Percentiles rank a stretch among this genome's conserved stretches.
Evolutionary conservation across 306 rosid species (phyloP).

Genomic region (Acacia acuminata): DNA sequence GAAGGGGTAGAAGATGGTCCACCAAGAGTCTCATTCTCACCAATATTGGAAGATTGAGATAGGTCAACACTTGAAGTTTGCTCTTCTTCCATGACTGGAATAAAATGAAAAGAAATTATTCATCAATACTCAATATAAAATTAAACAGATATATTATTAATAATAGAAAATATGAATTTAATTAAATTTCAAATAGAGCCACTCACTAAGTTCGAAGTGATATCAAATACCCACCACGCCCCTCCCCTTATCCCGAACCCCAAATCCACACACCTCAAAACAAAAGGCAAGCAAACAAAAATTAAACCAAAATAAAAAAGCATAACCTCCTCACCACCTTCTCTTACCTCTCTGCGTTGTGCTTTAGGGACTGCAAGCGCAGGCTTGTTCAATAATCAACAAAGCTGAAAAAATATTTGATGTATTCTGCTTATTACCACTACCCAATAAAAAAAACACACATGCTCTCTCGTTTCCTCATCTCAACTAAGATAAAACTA

Average conservation of each 20-base stretch:
- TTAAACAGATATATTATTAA: too few relatives aligned
- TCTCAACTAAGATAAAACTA: background rate
- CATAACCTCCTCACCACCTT: background rate
- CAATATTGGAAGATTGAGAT: too few relatives aligned
- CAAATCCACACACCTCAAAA: slow-evolving; percentile 40
- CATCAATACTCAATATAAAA: too few relatives aligned
- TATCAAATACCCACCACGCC: slow-evolving; percentile 29
- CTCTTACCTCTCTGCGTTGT: slow-evolving; percentile 11
- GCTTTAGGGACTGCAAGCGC: slow-evolving; percentile 66
- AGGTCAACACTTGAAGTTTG: too few relatives aligned
- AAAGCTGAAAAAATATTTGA: slow-evolving; percentile 46
- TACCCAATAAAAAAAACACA: slow-evolving; percentile 50
- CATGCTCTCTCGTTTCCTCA: slow-evolving; percentile 55
- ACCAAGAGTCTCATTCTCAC: too few relatives aligned
- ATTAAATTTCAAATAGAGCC: slow-evolving; percentile 20
- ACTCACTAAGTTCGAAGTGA: slow-evolving; percentile 27
- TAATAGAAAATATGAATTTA: too few relatives aligned
- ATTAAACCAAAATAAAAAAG: slow-evolving; percentile 26
- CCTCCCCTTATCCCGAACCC: background rate
- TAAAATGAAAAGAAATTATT: too few relatives aligned
- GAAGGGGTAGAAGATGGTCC: too few relatives aligned
- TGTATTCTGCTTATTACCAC: slow-evolving; percentile 42
- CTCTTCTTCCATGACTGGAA: too few relatives aligned
- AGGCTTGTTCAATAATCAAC: slow-evolving; percentile 43
- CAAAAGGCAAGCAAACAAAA: slow-evolving; percentile 30